A percentile compares a stretch with the other conserved stretches of the same genome.
Evolutionary conservation across 2,329 filamentous ascomycete genomes (phyloP).

Genomic region (Scortechinia acanthostroma): DNA sequence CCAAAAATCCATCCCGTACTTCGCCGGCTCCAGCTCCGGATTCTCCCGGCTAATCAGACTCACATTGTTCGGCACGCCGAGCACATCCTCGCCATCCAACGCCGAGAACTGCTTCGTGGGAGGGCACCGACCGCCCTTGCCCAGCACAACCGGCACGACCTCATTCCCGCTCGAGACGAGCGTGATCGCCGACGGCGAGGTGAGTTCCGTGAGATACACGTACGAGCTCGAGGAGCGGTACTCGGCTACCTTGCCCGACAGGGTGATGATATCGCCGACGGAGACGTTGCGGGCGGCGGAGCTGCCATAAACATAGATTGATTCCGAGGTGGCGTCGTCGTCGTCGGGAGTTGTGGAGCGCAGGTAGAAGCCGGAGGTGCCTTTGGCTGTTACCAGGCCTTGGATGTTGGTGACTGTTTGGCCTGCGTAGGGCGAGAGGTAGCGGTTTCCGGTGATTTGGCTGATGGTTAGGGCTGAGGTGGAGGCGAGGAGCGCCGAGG

Average conservation of each 20-base stretch:
- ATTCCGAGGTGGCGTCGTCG: slow-evolving; percentile 51
- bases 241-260: slow-evolving; percentile 54
- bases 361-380: slow-evolving; percentile 55
- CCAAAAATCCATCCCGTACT: slow-evolving; percentile 69
- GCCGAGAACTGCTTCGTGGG: slow-evolving; percentile 53
- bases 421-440: slow-evolving; percentile 51
- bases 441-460: slow-evolving; percentile 61
- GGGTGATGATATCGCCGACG: slow-evolving; percentile 54
- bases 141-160: slow-evolving; percentile 52
- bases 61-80: slow-evolving; percentile 55
- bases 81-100: slow-evolving; percentile 60
- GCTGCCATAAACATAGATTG: slow-evolving; percentile 56
- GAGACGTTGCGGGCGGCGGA: slow-evolving; percentile 39
- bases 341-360: slow-evolving; percentile 48
- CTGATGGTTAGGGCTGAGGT: slow-evolving; percentile 37
- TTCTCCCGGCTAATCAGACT: slow-evolving; percentile 49
- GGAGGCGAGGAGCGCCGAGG: slow-evolving; percentile 6
- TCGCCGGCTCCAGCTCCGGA: slow-evolving; percentile 48
- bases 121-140: slow-evolving; percentile 43
- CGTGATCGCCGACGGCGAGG: slow-evolving; percentile 40
- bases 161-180: slow-evolving; percentile 42
- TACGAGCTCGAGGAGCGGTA: slow-evolving; percentile 44
- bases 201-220: slow-evolving; percentile 58
- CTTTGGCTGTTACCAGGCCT: slow-evolving; percentile 59
- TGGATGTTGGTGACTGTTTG: slow-evolving; percentile 48